phyloP scores from a whole-genome alignment of 176 grass and related monocot genomes.

The Oryza coarctata region DNA sequence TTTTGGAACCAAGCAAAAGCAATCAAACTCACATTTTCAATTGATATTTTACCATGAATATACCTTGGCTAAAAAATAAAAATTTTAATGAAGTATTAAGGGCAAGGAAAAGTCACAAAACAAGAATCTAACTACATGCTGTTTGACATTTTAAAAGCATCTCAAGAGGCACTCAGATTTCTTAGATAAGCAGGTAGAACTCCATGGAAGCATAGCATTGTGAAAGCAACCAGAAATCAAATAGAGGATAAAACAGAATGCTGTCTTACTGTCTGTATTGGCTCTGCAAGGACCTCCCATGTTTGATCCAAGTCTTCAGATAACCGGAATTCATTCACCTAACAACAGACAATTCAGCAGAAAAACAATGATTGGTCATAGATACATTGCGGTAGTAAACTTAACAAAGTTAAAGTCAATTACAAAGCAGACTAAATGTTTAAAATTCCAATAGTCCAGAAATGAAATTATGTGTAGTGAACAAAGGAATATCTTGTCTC shows the following conservation, averaged over 20 bases:
- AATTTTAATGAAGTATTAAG: neutral
- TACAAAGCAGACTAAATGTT: neutral
- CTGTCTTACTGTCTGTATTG: constrained; percentile 77
- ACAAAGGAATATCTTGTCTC: constrained; percentile 7
- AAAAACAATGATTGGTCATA: neutral
- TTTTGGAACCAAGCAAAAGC: neutral
- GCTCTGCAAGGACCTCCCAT: constrained; percentile 93
- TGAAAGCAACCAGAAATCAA: constrained; percentile 8
- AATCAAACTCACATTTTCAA: neutral
- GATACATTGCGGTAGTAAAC: neutral
- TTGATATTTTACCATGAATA: neutral
- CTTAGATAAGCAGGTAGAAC: neutral
- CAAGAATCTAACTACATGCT: neutral
- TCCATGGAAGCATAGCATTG: neutral
- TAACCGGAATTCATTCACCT: constrained; percentile 73
- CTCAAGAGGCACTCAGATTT: neutral
- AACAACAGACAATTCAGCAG: constrained; percentile 1
- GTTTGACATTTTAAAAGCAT: constrained; percentile 9
- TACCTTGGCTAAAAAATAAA: neutral
- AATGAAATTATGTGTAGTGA: neutral
- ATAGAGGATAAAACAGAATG: neutral
- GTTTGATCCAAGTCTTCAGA: constrained; percentile 85
- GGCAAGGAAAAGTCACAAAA: neutral
- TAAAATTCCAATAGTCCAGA: neutral
- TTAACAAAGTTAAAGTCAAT: constrained; percentile 4